Conservation (phyloP, 768 basidiomycete species). For the Boletus rubropictus region DNA sequence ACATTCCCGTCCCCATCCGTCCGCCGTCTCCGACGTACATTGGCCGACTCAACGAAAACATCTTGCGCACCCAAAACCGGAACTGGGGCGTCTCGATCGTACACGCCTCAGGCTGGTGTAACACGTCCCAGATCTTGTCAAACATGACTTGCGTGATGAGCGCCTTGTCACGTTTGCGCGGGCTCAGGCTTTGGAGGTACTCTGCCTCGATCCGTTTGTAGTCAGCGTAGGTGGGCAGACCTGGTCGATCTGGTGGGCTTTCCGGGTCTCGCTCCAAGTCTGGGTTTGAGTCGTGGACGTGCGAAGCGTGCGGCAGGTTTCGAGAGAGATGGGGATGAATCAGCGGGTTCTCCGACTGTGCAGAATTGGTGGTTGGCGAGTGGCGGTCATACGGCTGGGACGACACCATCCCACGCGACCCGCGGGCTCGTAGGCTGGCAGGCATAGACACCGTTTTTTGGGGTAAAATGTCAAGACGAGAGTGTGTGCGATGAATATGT, state of each 20-base stretch:
- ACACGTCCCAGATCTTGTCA: slow-evolving; percentile 65
- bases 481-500: slow-evolving; percentile 16
- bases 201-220: slow-evolving; percentile 53
- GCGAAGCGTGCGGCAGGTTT: not conserved
- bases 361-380: slow-evolving; percentile 10
- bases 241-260: slow-evolving; percentile 28
- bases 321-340: not conserved
- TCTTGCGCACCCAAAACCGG: slow-evolving; percentile 79
- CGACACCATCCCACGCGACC: slow-evolving; percentile 3
- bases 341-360: not conserved
- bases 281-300: not conserved
- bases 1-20: not conserved
- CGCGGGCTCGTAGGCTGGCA: slow-evolving; percentile 12
- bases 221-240: slow-evolving; percentile 57
- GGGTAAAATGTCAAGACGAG: not conserved
- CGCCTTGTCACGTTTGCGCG: slow-evolving; percentile 59
- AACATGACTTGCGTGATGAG: slow-evolving; percentile 68
- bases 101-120: slow-evolving; percentile 46
- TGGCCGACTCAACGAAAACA: slow-evolving; percentile 51
- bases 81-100: slow-evolving; percentile 58
- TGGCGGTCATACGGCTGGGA: slow-evolving; percentile 22
- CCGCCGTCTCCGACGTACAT: not conserved
- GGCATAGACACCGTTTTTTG: slow-evolving; percentile 15
- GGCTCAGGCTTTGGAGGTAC: slow-evolving; percentile 55
- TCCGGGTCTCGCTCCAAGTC: slow-evolving; percentile 2